Conservation (phyloP, 1,139 yeast species). For the Debaryomyces coudertii region DNA sequence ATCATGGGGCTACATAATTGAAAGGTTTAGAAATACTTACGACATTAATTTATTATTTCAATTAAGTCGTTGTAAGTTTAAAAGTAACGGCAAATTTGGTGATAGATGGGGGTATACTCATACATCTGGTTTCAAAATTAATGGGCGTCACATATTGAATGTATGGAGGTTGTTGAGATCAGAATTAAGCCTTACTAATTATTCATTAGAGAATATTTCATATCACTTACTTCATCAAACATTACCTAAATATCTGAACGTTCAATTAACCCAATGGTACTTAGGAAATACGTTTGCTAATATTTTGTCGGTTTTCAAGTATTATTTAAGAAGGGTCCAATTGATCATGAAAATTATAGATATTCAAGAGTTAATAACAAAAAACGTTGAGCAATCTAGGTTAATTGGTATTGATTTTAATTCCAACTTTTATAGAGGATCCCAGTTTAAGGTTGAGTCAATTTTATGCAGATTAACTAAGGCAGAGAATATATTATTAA, state of each 20-base stretch:
- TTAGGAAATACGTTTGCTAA: slow-evolving; percentile 26
- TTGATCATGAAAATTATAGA: slow-evolving; percentile 54
- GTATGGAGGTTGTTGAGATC: slow-evolving; percentile 77
- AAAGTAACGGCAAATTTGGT: slow-evolving; percentile 56
- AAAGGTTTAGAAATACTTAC: slow-evolving; percentile 53
- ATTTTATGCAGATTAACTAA: slow-evolving; percentile 74
- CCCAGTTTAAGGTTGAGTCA: slow-evolving; percentile 92
- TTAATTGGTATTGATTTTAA: slow-evolving; percentile 87
- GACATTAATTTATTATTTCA: slow-evolving; percentile 55
- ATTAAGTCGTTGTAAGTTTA: slow-evolving; percentile 48
- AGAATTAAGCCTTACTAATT: slow-evolving; percentile 65
- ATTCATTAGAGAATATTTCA: slow-evolving; percentile 76
- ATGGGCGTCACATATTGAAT: slow-evolving; percentile 83
- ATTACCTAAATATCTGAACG: slow-evolving; percentile 61
- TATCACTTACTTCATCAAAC: slow-evolving; percentile 67
- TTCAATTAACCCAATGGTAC: slow-evolving; percentile 58
- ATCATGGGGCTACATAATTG: slow-evolving; percentile 91
- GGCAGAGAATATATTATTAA: slow-evolving; percentile 67
- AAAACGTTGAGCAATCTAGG: slow-evolving; percentile 83
- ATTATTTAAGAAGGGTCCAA: slow-evolving; percentile 55
- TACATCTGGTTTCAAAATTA: slow-evolving; percentile 66
- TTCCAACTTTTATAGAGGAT: slow-evolving; percentile 86
- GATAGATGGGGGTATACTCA: slow-evolving; percentile 86
- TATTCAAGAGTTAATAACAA: slow-evolving; percentile 65
- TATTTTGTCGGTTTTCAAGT: slow-evolving; percentile 45